A percentile compares a stretch with the other conserved stretches of the same genome.
These are phyloP conservation scores for Gossypium ekmanianum DNA, from an alignment of 345 rosid species.

Conservation along the genomic window DNA sequence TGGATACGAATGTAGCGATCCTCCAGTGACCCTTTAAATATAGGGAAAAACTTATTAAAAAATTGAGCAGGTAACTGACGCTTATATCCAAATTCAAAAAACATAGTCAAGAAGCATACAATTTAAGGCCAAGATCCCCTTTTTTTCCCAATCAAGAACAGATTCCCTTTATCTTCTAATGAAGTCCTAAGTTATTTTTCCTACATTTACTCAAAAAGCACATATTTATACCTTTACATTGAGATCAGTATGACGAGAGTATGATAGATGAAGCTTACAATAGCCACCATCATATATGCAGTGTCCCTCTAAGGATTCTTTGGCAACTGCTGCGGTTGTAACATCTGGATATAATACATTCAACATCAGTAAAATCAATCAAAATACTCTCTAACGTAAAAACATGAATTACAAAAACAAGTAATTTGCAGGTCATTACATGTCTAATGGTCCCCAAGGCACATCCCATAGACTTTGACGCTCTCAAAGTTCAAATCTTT, in stretches of 20 bases:
- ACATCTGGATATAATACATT: constrained; percentile 44
- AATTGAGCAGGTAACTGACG: no score
- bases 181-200: not conserved
- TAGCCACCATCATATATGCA: constrained; percentile 99
- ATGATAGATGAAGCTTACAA: constrained; percentile 99
- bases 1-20: no score
- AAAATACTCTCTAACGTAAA: not conserved
- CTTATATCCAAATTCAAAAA: no score
- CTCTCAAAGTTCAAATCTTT: not conserved
- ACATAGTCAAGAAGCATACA: not conserved
- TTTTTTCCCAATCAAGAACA: not conserved
- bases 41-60: no score
- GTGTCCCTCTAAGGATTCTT: constrained; percentile 93
- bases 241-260: constrained; percentile 99
- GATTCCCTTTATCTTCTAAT: not conserved
- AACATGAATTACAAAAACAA: not conserved
- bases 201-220: constrained; percentile 51
- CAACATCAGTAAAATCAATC: not conserved
- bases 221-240: constrained; percentile 90
- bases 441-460: not conserved
- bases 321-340: constrained; percentile 76
- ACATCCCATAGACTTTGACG: not conserved
- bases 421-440: not conserved
- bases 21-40: no score
- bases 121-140: not conserved